Evolutionary conservation across 805 yeast species (phyloP), one percentile per base, ranked within the genome.

Genomic region (Saccharomycodes ludwigii): DNA sequence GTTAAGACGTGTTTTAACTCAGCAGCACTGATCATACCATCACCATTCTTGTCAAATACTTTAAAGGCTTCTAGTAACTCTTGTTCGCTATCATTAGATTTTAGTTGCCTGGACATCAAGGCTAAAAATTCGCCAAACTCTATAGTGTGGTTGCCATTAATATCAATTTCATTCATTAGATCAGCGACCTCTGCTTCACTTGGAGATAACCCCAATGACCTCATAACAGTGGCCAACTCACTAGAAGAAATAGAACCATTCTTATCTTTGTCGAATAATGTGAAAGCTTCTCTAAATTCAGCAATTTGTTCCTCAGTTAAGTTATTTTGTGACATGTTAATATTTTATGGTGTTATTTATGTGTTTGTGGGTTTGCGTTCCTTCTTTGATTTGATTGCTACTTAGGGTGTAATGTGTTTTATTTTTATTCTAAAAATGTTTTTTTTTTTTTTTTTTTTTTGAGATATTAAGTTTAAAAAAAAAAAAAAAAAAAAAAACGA

Each of bases 131-230:
- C 91, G 31, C 82, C 70, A 56, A 80, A 80, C 52, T 80, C 91
- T 46, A 80, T 79, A 48, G 73, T 68, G 24, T 95, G 95, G 61
- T 91, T 94, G 46, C 88, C 88, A 63, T 91, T 91, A 40, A 79
- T 78, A 58, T 91, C 98, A 33, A 91, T 94, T 61, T 91, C 98
- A 57, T 88, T 88, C 67, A 91, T 83, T 79, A 91, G 76, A 56
- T 91, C 98, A 35, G 91, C 81, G 48, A 91, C 78, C 59, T 91
- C 98, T 43, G 85, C 76, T 59, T 91, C 97, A 31, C 94, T 76
- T 22, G 98, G 98, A 50, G 88, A 88, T 59, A 85, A 91, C 32
- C 98, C 98, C 52, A 91, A 68, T n/a, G 96, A 83, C 63, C 98
- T 79, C 98, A 91, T 91, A 32, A 91, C 98, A 4, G 95, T 85